Conservation (phyloP, 2,329 filamentous ascomycete species). For the Hymenoscyphus occultus region DNA sequence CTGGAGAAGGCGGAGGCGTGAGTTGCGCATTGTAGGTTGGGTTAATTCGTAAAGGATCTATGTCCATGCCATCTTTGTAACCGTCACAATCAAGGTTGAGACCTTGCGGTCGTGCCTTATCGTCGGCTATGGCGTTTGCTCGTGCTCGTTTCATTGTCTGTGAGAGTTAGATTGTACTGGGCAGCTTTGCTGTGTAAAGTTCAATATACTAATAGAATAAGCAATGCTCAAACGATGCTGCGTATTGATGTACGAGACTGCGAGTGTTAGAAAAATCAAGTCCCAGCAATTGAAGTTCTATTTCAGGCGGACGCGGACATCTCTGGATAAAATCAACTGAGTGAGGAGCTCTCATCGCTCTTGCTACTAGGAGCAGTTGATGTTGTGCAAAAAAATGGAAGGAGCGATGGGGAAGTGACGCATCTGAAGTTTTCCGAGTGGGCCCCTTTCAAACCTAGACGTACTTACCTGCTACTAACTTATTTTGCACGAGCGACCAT, state of each 20-base stretch:
- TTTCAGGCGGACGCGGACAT: neutral
- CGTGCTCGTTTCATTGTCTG: constrained; percentile 26
- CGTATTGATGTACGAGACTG: neutral
- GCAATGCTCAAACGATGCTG: neutral
- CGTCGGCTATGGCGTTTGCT: constrained; percentile 16
- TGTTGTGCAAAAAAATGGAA: neutral
- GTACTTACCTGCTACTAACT: too few relatives aligned
- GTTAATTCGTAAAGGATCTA: constrained; percentile 4
- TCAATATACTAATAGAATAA: constrained; percentile 2
- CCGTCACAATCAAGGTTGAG: constrained; percentile 3
- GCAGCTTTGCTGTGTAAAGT: neutral
- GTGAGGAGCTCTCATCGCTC: neutral
- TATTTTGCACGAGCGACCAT: too few relatives aligned
- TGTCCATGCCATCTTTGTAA: constrained; percentile 2
- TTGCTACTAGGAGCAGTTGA: neutral
- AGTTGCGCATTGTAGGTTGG: constrained; percentile 21
- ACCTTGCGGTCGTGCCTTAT: neutral
- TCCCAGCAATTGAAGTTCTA: neutral
- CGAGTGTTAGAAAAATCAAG: neutral
- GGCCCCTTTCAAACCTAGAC: too few relatives aligned
- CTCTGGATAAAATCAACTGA: neutral
- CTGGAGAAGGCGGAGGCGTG: constrained; percentile 29
- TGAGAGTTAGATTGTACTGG: neutral
- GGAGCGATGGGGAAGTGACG: neutral
- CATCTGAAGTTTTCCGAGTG: too few relatives aligned